Base-by-base conservation (phyloP, 345 rosid species). In the Salix viminalis region DNA sequence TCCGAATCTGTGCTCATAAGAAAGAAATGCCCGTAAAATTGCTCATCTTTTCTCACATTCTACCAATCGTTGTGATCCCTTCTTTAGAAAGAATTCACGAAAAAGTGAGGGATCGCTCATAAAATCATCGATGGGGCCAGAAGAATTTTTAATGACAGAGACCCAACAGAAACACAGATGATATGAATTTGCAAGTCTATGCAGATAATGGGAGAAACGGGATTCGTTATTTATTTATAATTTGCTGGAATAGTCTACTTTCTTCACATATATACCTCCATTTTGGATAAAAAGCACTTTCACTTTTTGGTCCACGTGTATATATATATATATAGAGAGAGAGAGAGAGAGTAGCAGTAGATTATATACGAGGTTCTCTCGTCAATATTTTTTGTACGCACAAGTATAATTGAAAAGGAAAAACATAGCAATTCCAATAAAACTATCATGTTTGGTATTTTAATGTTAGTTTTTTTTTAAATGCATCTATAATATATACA, bases 251-350 rank as follows among this genome's bases (percentile, higher is more conserved):
- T 9, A 2, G 1, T 28, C 6, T 23, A 4, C 56, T 36, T 39
- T 73, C 34, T 71, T 23, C 1, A 13, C 36, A 9, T 65, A 65
- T 28, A 4, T 34, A 34, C 37, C 0, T 34, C 19, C 9, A 36
- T 10, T 52, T 67, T 75, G 66, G 79, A 76, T 76, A 67, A 36
- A 76, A 76, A 76, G 78, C 39, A 68, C 68, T 6, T 54, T 26
- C 52, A 56, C 73, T 76, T 76, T 75, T 54, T 65, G 65, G 67
- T 26, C 73, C 79, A 37, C 69, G 34, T 34, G 0, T 34, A 34
- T 34, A 62, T 24, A 44, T 24, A 75, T 60, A 65, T 30, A 12
- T 15, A 34, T 1, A 3, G 13, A 28, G 3, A 30, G 32, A 30
- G 32, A 30, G 32, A 30, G 32, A 30, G 32, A 30, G 32, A 30